Conservation (phyloP, 306 rosid species). For the Ormosia semicastrata region DNA sequence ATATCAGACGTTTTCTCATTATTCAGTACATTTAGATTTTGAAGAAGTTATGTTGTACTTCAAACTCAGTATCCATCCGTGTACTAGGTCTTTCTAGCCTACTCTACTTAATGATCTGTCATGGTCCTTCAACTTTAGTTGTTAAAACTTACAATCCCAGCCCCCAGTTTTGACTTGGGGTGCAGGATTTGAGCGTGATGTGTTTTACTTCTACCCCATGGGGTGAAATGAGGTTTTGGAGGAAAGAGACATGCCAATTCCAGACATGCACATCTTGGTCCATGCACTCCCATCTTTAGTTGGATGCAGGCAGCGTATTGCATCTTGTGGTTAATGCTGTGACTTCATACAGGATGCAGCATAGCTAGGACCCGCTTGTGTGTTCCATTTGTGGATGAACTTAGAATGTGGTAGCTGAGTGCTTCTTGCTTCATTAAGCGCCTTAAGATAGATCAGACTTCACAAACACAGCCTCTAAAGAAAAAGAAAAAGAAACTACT, state of each 20-base stretch:
- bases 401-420: not conserved
- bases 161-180: conserved; percentile 10
- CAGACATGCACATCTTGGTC: not conserved
- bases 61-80: not conserved
- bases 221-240: not conserved
- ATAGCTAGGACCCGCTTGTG: no score
- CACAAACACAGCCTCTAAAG: no score
- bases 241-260: not conserved
- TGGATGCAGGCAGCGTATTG: no score
- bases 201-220: not conserved
- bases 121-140: conserved; percentile 26
- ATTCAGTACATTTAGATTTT: not conserved
- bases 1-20: not conserved
- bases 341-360: no score
- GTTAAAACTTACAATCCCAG: conserved; percentile 21
- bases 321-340: no score
- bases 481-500: no score
- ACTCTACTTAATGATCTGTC: not conserved
- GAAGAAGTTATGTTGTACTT: conserved; percentile 12
- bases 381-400: no score
- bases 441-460: no score
- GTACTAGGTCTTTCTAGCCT: conserved; percentile 8
- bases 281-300: no score
- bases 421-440: not conserved
- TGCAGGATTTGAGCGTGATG: not conserved